Evolutionary conservation across 768 basidiomycete genomes (phyloP).

Genomic region (Lenzites betulinus): DNA sequence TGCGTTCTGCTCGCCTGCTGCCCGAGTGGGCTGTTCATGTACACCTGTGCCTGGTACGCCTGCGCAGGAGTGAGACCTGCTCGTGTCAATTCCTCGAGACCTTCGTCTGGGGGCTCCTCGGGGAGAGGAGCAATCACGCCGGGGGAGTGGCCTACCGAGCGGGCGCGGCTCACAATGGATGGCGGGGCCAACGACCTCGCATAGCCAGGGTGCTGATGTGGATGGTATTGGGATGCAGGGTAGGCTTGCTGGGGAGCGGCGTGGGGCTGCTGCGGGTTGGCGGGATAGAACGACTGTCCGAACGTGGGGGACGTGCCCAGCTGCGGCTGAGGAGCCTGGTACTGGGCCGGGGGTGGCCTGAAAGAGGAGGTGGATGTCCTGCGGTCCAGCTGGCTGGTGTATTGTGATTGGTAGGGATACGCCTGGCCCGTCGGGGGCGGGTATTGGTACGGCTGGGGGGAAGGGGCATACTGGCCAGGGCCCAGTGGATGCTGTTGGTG

Average conservation of each 20-base stretch:
- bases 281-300: conserved; percentile 45
- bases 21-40: conserved; percentile 45
- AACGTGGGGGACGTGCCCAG: conserved; percentile 31
- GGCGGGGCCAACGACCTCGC: conserved; percentile 43
- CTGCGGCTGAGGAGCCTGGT: neutral
- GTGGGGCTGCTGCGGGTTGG: conserved; percentile 28
- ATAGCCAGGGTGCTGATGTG: conserved; percentile 36
- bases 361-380: conserved; percentile 49
- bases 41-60: conserved; percentile 79
- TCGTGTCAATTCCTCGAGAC: conserved; percentile 45
- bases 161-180: conserved; percentile 45
- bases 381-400: conserved; percentile 42
- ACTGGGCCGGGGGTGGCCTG: conserved; percentile 34
- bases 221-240: conserved; percentile 19
- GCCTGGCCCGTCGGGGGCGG: conserved; percentile 35
- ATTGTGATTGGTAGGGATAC: conserved; percentile 31
- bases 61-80: conserved; percentile 74
- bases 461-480: conserved; percentile 31
- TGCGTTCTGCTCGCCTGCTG: conserved; percentile 38
- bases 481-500: conserved; percentile 37
- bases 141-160: conserved; percentile 51
- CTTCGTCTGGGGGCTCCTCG: conserved; percentile 51
- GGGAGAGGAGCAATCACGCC: conserved; percentile 49
- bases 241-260: conserved; percentile 25
- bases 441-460: conserved; percentile 42